Base-by-base conservation (phyloP, 1,139 yeast genomes). In the Suhomyces kunorum region DNA sequence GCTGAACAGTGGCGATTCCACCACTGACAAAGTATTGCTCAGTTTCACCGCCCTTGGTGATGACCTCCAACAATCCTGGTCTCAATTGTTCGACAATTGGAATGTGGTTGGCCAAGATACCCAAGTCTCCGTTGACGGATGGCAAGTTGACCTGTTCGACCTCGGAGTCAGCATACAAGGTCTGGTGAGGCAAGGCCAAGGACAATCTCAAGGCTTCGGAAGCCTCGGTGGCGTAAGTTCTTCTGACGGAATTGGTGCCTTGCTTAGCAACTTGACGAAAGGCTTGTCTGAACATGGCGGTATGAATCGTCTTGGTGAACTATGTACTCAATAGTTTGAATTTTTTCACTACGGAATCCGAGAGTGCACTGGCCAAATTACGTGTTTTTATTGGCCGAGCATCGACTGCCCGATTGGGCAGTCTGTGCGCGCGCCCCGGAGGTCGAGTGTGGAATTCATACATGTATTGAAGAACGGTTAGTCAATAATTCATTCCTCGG, bases 31-130 rank as follows among this genome's bases (percentile, higher is more conserved):
- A 92, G 71, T 85, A 88, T 76, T 87, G 88, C 63, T 81, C 79
- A 50, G 81, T 69, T 58, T 80, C 74, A 53, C 92, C 94, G 41
- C 82, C 68, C 61, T 83, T 77, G 66, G 87, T 89, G 55, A 88
- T 83, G 62, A 92, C 81, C 71, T 90, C 97, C 57, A 92, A 86
- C 49, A 94, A 79, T 68, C 99, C 99, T 57, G 98, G 96, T 64
- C 85, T 82, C 66, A 92, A 82, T 78, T 94, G 96, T 74, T 94
- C 98, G 53, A 92, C 90, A 61, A 87, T 83, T 60, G 99, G 98
- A 63, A 92, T 96, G 80, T 92, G 99, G 76, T 88, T 85, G 59
- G 98, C 97, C 64, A 92, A 77, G 54, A 92, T 81, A 87, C 99
- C 99, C 70, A 92, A 81, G 64, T 87, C 95, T 66, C 99, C 99